Conservation (phyloP, 768 basidiomycete species). For the Sarcomyxa edulis region DNA sequence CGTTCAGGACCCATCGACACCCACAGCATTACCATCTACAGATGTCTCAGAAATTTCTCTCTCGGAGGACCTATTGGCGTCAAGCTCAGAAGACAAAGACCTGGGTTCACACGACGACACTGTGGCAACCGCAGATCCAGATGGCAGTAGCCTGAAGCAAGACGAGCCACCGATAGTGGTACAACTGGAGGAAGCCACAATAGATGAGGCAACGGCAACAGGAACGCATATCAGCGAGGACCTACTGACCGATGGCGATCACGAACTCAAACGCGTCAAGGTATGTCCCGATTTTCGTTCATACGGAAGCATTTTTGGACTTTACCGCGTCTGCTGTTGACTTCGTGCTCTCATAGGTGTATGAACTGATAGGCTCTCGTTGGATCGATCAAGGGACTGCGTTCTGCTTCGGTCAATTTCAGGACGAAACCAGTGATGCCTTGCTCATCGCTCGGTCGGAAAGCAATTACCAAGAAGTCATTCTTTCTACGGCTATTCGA, state of each 20-base stretch:
- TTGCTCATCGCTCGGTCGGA: slow-evolving; percentile 83
- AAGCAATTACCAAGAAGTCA: slow-evolving; percentile 61
- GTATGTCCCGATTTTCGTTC: slow-evolving; percentile 42
- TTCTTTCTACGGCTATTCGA: slow-evolving; percentile 77
- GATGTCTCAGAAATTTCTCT: slow-evolving; percentile 2
- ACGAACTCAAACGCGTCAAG: slow-evolving; percentile 85
- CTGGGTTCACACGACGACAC: slow-evolving; percentile 16
- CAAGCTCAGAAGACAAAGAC: neutral
- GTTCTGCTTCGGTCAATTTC: slow-evolving; percentile 87
- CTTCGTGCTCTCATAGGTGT: too few relatives aligned
- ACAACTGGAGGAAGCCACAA: slow-evolving; percentile 39
- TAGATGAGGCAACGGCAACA: slow-evolving; percentile 28
- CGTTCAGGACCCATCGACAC: slow-evolving; percentile 7
- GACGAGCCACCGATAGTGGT: slow-evolving; percentile 38
- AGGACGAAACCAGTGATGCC: slow-evolving; percentile 71
- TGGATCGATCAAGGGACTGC: slow-evolving; percentile 99
- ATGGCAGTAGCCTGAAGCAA: slow-evolving; percentile 22
- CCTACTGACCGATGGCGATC: slow-evolving; percentile 58
- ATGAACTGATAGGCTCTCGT: slow-evolving; percentile 83
- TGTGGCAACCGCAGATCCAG: slow-evolving; percentile 1
- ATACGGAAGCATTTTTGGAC: too few relatives aligned
- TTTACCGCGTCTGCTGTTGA: slow-evolving; percentile 3
- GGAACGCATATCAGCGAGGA: slow-evolving; percentile 54
- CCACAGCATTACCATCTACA: slow-evolving; percentile 4
- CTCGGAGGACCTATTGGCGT: too few relatives aligned